These are phyloP conservation scores for Atractiella rhizophila DNA, from an alignment of 768 basidiomycete genomes.

Conservation along the genomic window DNA sequence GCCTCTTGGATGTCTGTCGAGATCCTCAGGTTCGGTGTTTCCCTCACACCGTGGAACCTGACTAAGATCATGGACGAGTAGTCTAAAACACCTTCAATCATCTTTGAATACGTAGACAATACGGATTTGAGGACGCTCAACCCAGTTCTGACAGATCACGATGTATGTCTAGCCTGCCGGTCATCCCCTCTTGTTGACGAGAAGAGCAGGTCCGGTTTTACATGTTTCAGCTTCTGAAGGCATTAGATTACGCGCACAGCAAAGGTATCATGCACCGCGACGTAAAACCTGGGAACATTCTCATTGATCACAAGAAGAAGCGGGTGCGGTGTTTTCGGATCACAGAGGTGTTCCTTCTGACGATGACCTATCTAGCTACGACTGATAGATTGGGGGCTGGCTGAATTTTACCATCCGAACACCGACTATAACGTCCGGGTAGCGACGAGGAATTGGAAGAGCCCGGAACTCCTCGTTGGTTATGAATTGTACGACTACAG, in stretches of 20 bases:
- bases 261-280: slow-evolving; percentile 16
- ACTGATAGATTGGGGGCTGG: slow-evolving; percentile 15
- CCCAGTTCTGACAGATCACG: slow-evolving; percentile 12
- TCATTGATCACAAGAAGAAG: slow-evolving; percentile 10
- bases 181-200: neutral
- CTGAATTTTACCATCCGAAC: slow-evolving; percentile 14
- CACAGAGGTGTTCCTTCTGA: neutral
- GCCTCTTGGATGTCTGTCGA: slow-evolving; percentile 10
- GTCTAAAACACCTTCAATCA: slow-evolving; percentile 12
- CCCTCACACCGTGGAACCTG: neutral
- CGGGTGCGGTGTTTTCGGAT: neutral
- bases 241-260: slow-evolving; percentile 14
- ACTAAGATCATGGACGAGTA: neutral
- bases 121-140: slow-evolving; percentile 13
- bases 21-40: slow-evolving; percentile 11
- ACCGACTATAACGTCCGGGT: slow-evolving; percentile 12
- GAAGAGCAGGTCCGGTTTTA: slow-evolving; percentile 9
- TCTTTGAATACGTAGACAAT: slow-evolving; percentile 15
- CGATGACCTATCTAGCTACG: slow-evolving; percentile 1
- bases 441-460: slow-evolving; percentile 2
- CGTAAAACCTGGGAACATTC: slow-evolving; percentile 14
- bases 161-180: slow-evolving; percentile 3
- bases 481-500: slow-evolving; percentile 10
- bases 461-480: neutral
- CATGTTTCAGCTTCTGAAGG: slow-evolving; percentile 13